Base-by-base conservation (phyloP, 2,329 filamentous ascomycete genomes). In the Alternaria alternata region DNA sequence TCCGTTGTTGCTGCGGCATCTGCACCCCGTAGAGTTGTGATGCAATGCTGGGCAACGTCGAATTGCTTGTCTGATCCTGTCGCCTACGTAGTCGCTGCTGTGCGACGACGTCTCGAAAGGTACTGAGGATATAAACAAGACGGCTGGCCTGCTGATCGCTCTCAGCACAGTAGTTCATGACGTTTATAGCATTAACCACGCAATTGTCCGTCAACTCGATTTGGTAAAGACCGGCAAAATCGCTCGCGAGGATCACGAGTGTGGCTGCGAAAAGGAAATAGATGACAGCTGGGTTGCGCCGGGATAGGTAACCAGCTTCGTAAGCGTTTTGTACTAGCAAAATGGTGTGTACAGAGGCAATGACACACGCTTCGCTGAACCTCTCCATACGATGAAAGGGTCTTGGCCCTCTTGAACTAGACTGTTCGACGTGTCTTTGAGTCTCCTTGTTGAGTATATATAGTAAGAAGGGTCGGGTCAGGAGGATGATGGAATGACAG, bases 401-500 rank as follows among this genome's bases (percentile, higher is more conserved):
- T 26, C 75, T 62, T 20, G 70, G 73, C 4, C 66, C 70, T 48
- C 69, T 64, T 11, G 56, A 52, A 18, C 70, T 68, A 8, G 69
- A 67, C 54, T 76, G 72, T 30, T 67, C 73, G 34, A 69, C 65
- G 38, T 76, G 72, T 14, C 75, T 72, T 62, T 81, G 79, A 4
- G 78, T 75, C 51, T 80, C 76, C 14, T 76, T 73, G 53, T 81
- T 86, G 41, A 88, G 79, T 12, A 88, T 80, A 58, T 84, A 86
- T 14, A 89, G 76, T 59, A 90, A 88, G 71, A 90, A 90, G 0
- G 89, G 88, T 28, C 88, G 81, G 1, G 86, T 88, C 1, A 91
- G 81, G 0, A 91, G 80, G 26, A 90, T 84, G 42, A 89, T 83
- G 0, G 87, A 86, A 69, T 90, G 87, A 56, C 83, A 86, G 58